Base-by-base conservation (phyloP, 1,139 yeast genomes). In the Yamadazyma songkhlaensis region DNA sequence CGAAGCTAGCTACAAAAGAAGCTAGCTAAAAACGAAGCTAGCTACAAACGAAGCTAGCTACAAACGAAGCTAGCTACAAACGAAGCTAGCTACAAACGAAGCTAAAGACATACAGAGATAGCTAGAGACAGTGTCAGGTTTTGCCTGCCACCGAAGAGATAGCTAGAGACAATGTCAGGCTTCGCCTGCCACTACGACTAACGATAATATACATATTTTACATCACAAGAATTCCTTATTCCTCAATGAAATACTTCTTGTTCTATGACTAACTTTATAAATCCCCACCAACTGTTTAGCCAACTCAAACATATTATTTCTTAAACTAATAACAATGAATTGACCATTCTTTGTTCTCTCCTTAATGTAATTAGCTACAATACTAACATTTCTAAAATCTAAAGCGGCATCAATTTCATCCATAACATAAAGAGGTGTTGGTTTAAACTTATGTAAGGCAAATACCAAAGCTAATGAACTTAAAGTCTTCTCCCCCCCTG, bases 321-420 rank as follows among this genome's bases (percentile, higher is more conserved):
- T 77, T 52, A 94, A 72, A 0, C 97, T 90, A 35, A 94, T 94
- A 25, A 94, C 98, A 54, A 94, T 81, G 53, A 94, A 94, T 55
- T 94, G 99, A 1, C 97, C 98, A 61, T 90, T 88, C 62, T 86
- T 86, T 3, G 98, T 94, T 37, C 97, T 73, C 51, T 92, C 97
- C 55, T 89, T 90, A 57, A 94, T 94, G 57, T 94, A 94, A 54
- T 90, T 90, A 3, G 98, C 99, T 39, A 94, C 96, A 62, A 92
- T 92, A 10, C 96, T 87, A 34, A 94, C 98, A 54, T 94, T 94
- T 57, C 97, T 72, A 64, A 92, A 94, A 65, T 94, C 99, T 49
- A 94, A 73, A 1, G 99, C 99, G 0, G 99, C 99, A 65, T 94
- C 99, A 51, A 94, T 92, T 64, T 94, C 99, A 66, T 94, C 99